Base-by-base conservation (phyloP, 2,329 filamentous ascomycete genomes). In the Talaromyces sp. region DNA sequence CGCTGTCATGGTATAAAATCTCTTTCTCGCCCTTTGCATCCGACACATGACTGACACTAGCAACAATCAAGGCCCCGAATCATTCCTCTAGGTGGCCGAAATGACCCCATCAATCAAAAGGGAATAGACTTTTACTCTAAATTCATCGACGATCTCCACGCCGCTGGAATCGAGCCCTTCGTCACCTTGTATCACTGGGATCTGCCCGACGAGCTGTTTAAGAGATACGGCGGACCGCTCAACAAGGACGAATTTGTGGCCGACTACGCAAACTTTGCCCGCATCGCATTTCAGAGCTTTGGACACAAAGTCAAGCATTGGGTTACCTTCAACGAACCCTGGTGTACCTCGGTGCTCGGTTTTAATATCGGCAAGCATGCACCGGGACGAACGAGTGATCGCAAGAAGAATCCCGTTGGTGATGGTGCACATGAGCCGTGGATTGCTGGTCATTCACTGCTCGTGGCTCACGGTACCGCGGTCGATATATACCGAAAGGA, bases 241-340 rank as follows among this genome's bases (percentile, higher is more conserved):
- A 92, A 93, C 83, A 89, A 90, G 75, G 83, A 88, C 50, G 92
- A 96, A 80, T 96, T 95, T 77, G 87, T 90, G 2, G 85, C 89
- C 66, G 92, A 96, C 79, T 96, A 88, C 74, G 89, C 90, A 70
- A 81, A 89, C 78, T 96, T 93, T 74, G 90, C 92, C 10, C 87
- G 89, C 67, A 82, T 92, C 56, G 83, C 92, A 72, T 96, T 93
- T 81, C 84, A 89, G 74, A 86, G 88, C 1, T 83, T 96, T 64
- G 85, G 85, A 58, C 85, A 88, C 62, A 89, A 89, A 77, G 91
- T 93, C 73, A 92, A 92, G 82, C 85, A 91, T 79, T 96, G 92
- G 92, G 91, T 93, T 76, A 95, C 91, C 31, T 92, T 94, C 81
- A 95, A 95, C 76, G 92, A 96, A 81, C 92, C 92, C 3, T 95